A percentile compares a stretch with the other conserved stretches of the same genome.
Evolutionary conservation across 1,139 yeast species (phyloP).

Genomic region (Candida tropicalis): DNA sequence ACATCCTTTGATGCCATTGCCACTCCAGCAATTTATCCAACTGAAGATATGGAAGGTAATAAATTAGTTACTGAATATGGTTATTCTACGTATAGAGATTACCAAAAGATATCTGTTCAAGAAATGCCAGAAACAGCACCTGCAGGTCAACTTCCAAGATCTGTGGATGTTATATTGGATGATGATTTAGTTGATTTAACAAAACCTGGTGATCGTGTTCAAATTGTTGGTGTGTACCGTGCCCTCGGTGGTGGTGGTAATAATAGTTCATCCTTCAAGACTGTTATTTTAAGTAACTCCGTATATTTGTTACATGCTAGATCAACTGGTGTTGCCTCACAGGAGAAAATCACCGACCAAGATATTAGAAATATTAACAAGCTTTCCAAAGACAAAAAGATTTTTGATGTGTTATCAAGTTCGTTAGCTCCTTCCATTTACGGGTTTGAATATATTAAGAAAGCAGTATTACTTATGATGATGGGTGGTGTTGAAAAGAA

Average conservation of each 20-base stretch:
- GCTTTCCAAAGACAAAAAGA: slow-evolving; percentile 63
- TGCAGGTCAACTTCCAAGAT: slow-evolving; percentile 95
- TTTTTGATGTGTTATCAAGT: slow-evolving; percentile 78
- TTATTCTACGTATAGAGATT: slow-evolving; percentile 88
- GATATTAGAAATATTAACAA: slow-evolving; percentile 88
- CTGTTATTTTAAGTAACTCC: slow-evolving; percentile 83
- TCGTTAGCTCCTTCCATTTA: slow-evolving; percentile 95
- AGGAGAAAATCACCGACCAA: slow-evolving; percentile 72
- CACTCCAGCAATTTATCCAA: slow-evolving; percentile 88
- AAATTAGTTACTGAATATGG: slow-evolving; percentile 91
- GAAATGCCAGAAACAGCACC: slow-evolving; percentile 99
- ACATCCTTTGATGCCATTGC: slow-evolving; percentile 85
- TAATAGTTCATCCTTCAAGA: slow-evolving; percentile 68
- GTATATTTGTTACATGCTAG: slow-evolving; percentile 87
- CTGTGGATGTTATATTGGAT: slow-evolving; percentile 87
- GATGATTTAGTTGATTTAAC: slow-evolving; percentile 91
- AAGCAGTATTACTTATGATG: slow-evolving; percentile 87
- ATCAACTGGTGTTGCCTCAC: slow-evolving; percentile 81
- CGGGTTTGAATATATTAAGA: slow-evolving; percentile 89
- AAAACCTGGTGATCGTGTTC: slow-evolving; percentile 96
- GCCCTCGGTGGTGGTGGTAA: slow-evolving; percentile 85
- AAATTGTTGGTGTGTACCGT: slow-evolving; percentile 91
- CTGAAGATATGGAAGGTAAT: slow-evolving; percentile 90
- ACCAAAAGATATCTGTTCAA: slow-evolving; percentile 90
- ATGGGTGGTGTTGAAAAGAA: slow-evolving; percentile 95